phyloP scores from a whole-genome alignment of 345 rosid genomes.

The Trapa bicornis region DNA sequence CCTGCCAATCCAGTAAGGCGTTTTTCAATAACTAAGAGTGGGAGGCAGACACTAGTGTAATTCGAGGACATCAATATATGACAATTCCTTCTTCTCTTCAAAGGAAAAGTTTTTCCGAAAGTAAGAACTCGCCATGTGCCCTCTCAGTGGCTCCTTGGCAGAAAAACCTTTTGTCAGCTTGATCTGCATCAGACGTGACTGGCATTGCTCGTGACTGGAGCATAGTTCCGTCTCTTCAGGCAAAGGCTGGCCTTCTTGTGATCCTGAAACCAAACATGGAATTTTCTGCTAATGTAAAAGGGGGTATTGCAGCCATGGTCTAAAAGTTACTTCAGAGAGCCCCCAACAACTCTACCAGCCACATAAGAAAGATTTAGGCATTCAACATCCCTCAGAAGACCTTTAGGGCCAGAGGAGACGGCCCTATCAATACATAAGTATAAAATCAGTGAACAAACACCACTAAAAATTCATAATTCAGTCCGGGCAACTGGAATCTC shows the following conservation, averaged over 20 bases:
- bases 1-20: conserved; percentile 38
- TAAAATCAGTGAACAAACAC: too few species aligned
- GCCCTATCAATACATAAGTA: too few species aligned
- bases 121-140: conserved; percentile 78
- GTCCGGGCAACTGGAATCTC: too few species aligned
- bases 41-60: background rate
- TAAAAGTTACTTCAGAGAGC: background rate
- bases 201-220: conserved; percentile 61
- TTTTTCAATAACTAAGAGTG: conserved; percentile 4
- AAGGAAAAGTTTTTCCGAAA: conserved; percentile 13
- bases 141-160: conserved; percentile 91
- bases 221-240: conserved; percentile 36
- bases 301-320: background rate
- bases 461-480: too few species aligned
- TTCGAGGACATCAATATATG: background rate
- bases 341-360: too few species aligned
- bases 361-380: background rate
- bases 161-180: conserved; percentile 75
- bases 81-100: background rate
- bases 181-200: conserved; percentile 39
- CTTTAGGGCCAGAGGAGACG: too few species aligned
- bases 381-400: background rate
- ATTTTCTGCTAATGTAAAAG: background rate
- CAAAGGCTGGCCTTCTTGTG: conserved; percentile 50
- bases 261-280: conserved; percentile 26